A percentile compares a stretch with the other conserved stretches of the same genome.
phyloP scores from a whole-genome alignment of 768 basidiomycete genomes.

The Lyophyllum decastes region DNA sequence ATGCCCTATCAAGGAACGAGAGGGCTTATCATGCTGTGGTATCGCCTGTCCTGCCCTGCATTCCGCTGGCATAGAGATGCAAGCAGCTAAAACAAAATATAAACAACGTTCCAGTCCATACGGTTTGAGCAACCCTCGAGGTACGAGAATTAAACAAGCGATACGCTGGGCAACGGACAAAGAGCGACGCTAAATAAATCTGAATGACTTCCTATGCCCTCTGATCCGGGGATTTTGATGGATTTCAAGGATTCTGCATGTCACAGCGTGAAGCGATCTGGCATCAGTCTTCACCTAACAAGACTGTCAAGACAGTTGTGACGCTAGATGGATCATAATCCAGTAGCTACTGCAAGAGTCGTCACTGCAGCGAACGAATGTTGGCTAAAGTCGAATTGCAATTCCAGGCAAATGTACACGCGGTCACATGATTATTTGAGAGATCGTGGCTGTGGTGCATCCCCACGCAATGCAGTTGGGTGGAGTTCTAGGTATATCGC shows the following conservation, averaged over 20 bases:
- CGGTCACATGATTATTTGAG: constrained; percentile 1
- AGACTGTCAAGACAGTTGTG: background rate
- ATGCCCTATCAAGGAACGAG: constrained; percentile 14
- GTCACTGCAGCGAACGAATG: too few relatives aligned
- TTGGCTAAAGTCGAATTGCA: too few relatives aligned
- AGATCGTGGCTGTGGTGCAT: too few relatives aligned
- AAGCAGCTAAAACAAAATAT: too few relatives aligned
- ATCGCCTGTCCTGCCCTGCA: background rate
- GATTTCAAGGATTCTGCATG: constrained; percentile 11
- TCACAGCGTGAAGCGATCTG: background rate
- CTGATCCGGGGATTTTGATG: constrained; percentile 7
- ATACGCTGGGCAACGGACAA: background rate
- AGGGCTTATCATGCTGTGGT: background rate
- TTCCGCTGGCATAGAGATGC: too few relatives aligned
- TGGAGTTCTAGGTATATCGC: too few relatives aligned
- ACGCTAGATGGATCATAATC: too few relatives aligned
- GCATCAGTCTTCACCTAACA: background rate
- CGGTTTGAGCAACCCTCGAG: background rate
- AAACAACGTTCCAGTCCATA: constrained; percentile 1
- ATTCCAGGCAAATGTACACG: background rate
- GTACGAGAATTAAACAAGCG: background rate
- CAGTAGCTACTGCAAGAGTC: too few relatives aligned
- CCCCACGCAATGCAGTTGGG: too few relatives aligned
- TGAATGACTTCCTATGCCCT: background rate
- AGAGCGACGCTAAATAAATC: background rate